Conservation (phyloP, 2,329 filamentous ascomycete species). For the Zalaria obscura region DNA sequence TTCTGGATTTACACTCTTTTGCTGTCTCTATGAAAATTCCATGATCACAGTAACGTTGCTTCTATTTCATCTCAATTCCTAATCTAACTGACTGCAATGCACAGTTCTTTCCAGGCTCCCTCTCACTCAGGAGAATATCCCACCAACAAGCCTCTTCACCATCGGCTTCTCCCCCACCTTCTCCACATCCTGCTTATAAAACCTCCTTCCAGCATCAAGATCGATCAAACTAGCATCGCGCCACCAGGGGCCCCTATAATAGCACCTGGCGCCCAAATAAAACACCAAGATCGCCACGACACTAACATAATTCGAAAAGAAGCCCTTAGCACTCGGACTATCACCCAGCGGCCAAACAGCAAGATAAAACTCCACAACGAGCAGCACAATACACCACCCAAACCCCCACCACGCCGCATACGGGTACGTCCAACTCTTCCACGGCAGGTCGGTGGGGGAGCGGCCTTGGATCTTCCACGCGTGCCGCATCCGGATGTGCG, state of each 20-base stretch:
- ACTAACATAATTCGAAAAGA: constrained; percentile 35
- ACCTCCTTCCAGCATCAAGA: constrained; percentile 18
- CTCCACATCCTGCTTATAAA: constrained; percentile 10
- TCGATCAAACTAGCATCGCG: constrained; percentile 19
- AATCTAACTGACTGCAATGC: not conserved
- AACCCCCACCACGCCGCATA: constrained; percentile 30
- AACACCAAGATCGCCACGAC: constrained; percentile 28
- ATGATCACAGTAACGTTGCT: too few relatives aligned
- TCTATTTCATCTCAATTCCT: too few relatives aligned
- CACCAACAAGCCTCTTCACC: too few relatives aligned
- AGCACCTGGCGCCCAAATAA: constrained; percentile 26
- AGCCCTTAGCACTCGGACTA: constrained; percentile 20
- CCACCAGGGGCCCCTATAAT: constrained; percentile 24
- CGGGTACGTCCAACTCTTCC: constrained; percentile 28
- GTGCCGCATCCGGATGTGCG: constrained; percentile 55
- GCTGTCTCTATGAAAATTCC: too few relatives aligned
- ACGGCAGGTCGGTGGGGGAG: constrained; percentile 34
- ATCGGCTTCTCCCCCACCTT: constrained; percentile 2
- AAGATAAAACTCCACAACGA: constrained; percentile 35
- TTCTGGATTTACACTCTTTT: too few relatives aligned
- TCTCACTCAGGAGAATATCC: too few relatives aligned
- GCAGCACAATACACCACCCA: constrained; percentile 28
- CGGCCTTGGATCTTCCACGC: constrained; percentile 48
- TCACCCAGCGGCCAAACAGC: constrained; percentile 28
- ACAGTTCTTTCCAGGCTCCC: not conserved